phyloP scores from a whole-genome alignment of 164 flowering plant genomes.

The Vitis rotundifolia region DNA sequence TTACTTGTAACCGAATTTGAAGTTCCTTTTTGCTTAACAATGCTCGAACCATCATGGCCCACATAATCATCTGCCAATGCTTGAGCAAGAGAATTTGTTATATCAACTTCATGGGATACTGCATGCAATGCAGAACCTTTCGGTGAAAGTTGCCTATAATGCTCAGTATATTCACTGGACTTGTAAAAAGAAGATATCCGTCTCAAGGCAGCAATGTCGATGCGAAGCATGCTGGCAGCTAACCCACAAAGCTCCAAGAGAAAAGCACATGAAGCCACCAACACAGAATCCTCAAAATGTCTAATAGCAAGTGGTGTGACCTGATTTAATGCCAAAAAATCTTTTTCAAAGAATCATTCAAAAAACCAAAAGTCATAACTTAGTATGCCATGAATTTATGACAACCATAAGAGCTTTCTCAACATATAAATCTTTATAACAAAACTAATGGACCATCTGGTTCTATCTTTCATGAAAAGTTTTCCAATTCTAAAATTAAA shows the following conservation, averaged over 20 bases:
- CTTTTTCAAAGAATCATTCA: not conserved
- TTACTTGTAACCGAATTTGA: constrained; percentile 15
- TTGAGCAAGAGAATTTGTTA: constrained; percentile 74
- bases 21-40: constrained; percentile 23
- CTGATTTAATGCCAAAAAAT: constrained; percentile 28
- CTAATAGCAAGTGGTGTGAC: constrained; percentile 82
- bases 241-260: constrained; percentile 95
- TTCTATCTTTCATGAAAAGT: not conserved
- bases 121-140: constrained; percentile 59
- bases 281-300: constrained; percentile 74
- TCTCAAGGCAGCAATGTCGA: constrained; percentile 80
- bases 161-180: constrained; percentile 40
- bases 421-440: not conserved
- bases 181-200: constrained; percentile 77
- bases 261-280: constrained; percentile 90
- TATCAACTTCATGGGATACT: constrained; percentile 50
- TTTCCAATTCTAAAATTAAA: not conserved
- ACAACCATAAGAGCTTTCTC: not conserved
- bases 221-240: constrained; percentile 74
- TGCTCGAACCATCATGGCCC: constrained; percentile 34
- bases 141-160: constrained; percentile 42
- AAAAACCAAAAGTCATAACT: not conserved
- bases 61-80: constrained; percentile 88
- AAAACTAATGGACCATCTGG: not conserved
- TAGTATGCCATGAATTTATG: not conserved